phyloP scores from a whole-genome alignment of 371 early-diverging fungal species.

The Mortierella sp. region DNA sequence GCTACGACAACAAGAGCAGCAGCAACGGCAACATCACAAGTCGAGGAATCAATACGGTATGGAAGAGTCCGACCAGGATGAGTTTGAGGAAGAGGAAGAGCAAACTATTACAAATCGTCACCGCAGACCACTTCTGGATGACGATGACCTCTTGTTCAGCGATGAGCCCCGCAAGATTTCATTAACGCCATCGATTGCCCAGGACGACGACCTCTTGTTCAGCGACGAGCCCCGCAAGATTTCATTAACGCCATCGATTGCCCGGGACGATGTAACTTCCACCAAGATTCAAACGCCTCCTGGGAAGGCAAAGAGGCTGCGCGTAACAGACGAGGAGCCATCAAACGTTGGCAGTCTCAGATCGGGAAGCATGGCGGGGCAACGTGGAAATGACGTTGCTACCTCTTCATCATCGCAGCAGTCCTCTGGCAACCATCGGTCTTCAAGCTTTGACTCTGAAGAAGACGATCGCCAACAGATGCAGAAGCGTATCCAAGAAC shows the following conservation, averaged over 20 bases:
- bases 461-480: slow-evolving; percentile 31
- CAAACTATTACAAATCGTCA: slow-evolving; percentile 26
- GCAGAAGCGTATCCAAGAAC: slow-evolving; percentile 30
- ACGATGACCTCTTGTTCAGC: slow-evolving; percentile 40
- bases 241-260: slow-evolving; percentile 53
- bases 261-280: slow-evolving; percentile 36
- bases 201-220: slow-evolving; percentile 46
- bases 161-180: slow-evolving; percentile 56
- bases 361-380: not conserved
- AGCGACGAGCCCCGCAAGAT: slow-evolving; percentile 53
- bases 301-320: slow-evolving; percentile 31
- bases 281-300: slow-evolving; percentile 5
- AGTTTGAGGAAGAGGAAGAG: slow-evolving; percentile 20
- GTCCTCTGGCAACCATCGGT: not conserved
- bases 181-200: slow-evolving; percentile 52
- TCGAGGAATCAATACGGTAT: slow-evolving; percentile 15
- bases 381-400: not conserved
- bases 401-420: not conserved
- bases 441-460: slow-evolving; percentile 22
- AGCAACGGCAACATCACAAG: slow-evolving; percentile 16
- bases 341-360: not conserved
- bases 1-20: slow-evolving; percentile 18
- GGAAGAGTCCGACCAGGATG: slow-evolving; percentile 22
- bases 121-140: slow-evolving; percentile 39
- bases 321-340: slow-evolving; percentile 21